Percentiles rank a stretch among this genome's conserved stretches.
Evolutionary conservation across 2,329 filamentous ascomycete genomes (phyloP).

Genomic region (Colletotrichum sojae): DNA sequence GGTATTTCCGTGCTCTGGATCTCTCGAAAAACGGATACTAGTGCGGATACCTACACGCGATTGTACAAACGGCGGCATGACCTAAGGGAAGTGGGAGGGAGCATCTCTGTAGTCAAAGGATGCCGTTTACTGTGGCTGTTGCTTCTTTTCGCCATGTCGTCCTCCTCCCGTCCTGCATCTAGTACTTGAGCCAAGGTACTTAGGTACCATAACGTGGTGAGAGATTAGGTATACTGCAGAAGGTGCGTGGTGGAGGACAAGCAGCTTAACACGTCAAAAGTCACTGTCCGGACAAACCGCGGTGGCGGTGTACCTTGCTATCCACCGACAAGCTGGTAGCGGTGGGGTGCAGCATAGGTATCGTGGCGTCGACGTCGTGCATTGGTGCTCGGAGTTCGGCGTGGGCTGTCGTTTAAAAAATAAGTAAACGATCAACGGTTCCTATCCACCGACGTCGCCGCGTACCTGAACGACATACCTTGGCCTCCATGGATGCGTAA

Average conservation of each 20-base stretch:
- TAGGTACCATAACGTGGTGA: background rate
- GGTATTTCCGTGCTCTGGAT: slow-evolving; percentile 20
- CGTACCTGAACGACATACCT: too few species aligned
- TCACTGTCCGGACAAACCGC: background rate
- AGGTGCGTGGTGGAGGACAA: background rate
- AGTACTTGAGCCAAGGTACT: too few species aligned
- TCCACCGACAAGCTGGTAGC: slow-evolving; percentile 5
- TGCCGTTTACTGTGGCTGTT: slow-evolving; percentile 28
- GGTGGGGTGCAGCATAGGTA: background rate
- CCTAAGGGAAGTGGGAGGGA: slow-evolving; percentile 6
- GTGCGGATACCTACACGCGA: background rate
- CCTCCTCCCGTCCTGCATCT: background rate
- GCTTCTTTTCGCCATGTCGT: background rate
- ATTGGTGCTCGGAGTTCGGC: slow-evolving; percentile 13
- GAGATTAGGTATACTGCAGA: background rate
- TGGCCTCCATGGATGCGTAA: slow-evolving; percentile 6
- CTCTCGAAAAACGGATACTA: background rate
- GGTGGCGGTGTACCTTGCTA: slow-evolving; percentile 26
- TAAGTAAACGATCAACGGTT: slow-evolving; percentile 22
- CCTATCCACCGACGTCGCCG: background rate
- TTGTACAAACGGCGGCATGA: background rate
- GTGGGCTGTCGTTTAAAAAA: background rate
- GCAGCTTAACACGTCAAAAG: slow-evolving; percentile 31
- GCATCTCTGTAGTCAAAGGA: slow-evolving; percentile 12
- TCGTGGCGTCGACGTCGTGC: background rate